phyloP scores from a whole-genome alignment of 2,329 filamentous ascomycete genomes.

The Calycina herbarum region DNA sequence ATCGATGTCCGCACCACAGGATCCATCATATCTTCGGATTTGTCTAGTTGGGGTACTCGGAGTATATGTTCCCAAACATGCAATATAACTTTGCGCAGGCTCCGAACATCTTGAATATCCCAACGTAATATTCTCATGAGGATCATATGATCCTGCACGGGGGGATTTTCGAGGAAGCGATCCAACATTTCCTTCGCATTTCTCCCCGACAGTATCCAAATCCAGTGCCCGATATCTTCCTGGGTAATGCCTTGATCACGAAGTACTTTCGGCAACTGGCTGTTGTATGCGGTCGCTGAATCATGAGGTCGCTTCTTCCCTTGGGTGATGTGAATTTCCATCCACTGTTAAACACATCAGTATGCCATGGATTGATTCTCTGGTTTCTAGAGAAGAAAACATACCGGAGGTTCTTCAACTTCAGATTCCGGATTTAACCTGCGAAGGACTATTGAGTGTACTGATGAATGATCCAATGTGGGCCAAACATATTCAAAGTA shows the following conservation, averaged over 20 bases:
- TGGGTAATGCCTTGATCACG: conserved; percentile 1
- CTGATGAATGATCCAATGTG: conserved; percentile 4
- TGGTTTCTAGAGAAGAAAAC: not conserved
- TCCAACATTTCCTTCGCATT: conserved; percentile 25
- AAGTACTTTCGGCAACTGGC: not conserved
- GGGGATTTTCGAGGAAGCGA: conserved; percentile 26
- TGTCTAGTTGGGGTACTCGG: not conserved
- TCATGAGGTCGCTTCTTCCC: too few species aligned
- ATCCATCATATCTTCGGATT: not conserved
- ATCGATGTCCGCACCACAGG: not conserved
- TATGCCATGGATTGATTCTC: not conserved
- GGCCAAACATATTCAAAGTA: conserved; percentile 6
- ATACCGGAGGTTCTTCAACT: not conserved
- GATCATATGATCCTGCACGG: conserved; percentile 29
- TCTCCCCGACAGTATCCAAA: conserved; percentile 29
- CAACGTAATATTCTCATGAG: conserved; percentile 31
- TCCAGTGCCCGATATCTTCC: conserved; percentile 34
- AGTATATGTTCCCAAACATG: conserved; percentile 21
- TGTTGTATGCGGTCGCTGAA: not conserved
- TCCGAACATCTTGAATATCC: conserved; percentile 25
- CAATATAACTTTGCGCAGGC: conserved; percentile 20
- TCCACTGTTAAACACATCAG: not conserved
- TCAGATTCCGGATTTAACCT: not conserved
- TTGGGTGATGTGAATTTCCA: too few species aligned
- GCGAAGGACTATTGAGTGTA: not conserved